Evolutionary conservation across 371 early-diverging fungal genomes (phyloP).

Genomic region (Apophysomyces elegans): DNA sequence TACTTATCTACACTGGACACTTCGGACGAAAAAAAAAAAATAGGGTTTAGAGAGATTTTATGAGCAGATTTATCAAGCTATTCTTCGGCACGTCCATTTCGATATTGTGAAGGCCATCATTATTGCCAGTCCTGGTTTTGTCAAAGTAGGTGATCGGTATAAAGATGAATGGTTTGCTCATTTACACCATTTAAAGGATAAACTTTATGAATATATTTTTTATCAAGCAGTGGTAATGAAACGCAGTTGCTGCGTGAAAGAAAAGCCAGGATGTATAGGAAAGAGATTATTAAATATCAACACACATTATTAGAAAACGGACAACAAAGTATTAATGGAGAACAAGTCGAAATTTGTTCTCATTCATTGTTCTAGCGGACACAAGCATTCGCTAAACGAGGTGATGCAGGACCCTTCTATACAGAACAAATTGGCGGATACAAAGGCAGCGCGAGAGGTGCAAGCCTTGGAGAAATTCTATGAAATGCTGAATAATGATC

Average conservation of each 20-base stretch:
- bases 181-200: conserved; percentile 59
- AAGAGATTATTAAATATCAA: conserved; percentile 39
- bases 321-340: conserved; percentile 81
- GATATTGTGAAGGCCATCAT: conserved; percentile 91
- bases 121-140: conserved; percentile 95
- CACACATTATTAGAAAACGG: conserved; percentile 61
- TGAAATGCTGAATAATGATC: conserved; percentile 85
- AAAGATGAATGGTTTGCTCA: neutral
- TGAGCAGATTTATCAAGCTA: conserved; percentile 88
- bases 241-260: conserved; percentile 17
- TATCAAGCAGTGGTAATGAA: conserved; percentile 75
- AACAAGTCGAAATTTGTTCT: conserved; percentile 86
- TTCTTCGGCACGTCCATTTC: conserved; percentile 87
- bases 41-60: conserved; percentile 83
- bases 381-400: conserved; percentile 93
- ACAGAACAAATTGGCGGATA: conserved; percentile 83
- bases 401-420: conserved; percentile 89
- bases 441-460: conserved; percentile 92
- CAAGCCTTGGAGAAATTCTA: conserved; percentile 85
- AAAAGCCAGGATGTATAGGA: conserved; percentile 64
- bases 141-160: conserved; percentile 60
- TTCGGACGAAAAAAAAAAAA: no score
- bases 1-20: no score
- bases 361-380: conserved; percentile 93
- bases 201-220: conserved; percentile 83